These are phyloP conservation scores for Coemansia sp. DNA, from an alignment of 192 early-diverging fungal species.

Conservation along the genomic window DNA sequence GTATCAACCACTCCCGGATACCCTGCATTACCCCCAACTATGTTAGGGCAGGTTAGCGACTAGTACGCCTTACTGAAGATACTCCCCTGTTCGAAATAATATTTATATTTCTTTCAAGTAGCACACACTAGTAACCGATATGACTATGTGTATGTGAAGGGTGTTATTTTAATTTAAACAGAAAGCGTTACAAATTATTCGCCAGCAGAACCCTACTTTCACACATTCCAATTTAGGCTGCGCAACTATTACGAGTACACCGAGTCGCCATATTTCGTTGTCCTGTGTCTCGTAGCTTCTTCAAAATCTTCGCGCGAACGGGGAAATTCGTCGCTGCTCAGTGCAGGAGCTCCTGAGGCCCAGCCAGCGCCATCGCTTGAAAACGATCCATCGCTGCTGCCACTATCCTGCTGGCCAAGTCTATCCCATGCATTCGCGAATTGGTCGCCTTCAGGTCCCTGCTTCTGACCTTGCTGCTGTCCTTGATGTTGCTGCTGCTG, in stretches of 20 bases:
- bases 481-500: neutral
- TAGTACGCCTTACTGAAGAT: no score
- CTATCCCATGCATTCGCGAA: slow-evolving; percentile 22
- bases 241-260: neutral
- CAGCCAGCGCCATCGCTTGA: neutral
- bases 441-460: slow-evolving; percentile 1
- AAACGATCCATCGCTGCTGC: slow-evolving; percentile 1
- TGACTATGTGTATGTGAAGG: no score
- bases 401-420: slow-evolving; percentile 7
- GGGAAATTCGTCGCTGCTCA: slow-evolving; percentile 27
- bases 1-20: no score
- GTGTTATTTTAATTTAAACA: no score
- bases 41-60: no score
- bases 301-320: slow-evolving; percentile 42
- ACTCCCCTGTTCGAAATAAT: no score
- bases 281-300: neutral
- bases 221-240: no score
- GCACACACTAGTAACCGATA: no score
- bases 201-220: no score
- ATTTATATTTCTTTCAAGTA: no score
- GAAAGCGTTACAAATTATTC: no score
- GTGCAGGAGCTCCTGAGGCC: neutral
- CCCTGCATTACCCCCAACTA: no score
- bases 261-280: slow-evolving; percentile 9
- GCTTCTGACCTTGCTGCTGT: neutral